Evolutionary conservation across 139 green algal species (phyloP).

Genomic region (Tetradesmus obliquus): DNA sequence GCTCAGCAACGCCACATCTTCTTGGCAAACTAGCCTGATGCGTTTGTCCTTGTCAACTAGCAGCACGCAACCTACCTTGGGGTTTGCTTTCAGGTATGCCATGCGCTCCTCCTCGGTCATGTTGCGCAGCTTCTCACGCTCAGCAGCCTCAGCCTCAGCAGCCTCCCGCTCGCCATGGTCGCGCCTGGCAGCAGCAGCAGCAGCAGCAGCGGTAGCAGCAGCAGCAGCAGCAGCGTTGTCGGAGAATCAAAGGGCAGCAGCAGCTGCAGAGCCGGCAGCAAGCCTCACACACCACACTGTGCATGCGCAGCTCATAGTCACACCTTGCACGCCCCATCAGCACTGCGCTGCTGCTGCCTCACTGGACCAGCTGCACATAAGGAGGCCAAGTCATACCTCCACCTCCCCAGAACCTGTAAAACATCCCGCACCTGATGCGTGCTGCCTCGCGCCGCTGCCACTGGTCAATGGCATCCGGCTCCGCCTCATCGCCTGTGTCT

Average conservation of each 20-base stretch:
- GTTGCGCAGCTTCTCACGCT: conserved; percentile 77
- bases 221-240: not conserved
- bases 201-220: not conserved
- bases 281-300: too few species aligned
- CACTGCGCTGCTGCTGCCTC: too few species aligned
- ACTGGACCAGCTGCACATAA: not conserved
- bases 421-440: conserved; percentile 1
- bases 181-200: not conserved
- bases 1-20: too few species aligned
- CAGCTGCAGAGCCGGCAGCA: not conserved
- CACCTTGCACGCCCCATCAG: too few species aligned
- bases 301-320: too few species aligned
- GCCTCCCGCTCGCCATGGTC: conserved; percentile 54
- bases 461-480: conserved; percentile 57
- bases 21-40: too few species aligned
- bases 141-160: conserved; percentile 65
- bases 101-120: conserved; percentile 91
- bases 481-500: conserved; percentile 86
- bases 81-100: conserved; percentile 78
- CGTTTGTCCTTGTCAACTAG: too few species aligned
- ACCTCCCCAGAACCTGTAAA: not conserved
- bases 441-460: conserved; percentile 66
- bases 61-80: conserved; percentile 59
- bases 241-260: not conserved
- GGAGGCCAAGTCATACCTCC: not conserved